Percentiles rank a stretch among this genome's conserved stretches.
Conservation (phyloP, 768 basidiomycete genomes). For the Dentipellis fragilis region DNA sequence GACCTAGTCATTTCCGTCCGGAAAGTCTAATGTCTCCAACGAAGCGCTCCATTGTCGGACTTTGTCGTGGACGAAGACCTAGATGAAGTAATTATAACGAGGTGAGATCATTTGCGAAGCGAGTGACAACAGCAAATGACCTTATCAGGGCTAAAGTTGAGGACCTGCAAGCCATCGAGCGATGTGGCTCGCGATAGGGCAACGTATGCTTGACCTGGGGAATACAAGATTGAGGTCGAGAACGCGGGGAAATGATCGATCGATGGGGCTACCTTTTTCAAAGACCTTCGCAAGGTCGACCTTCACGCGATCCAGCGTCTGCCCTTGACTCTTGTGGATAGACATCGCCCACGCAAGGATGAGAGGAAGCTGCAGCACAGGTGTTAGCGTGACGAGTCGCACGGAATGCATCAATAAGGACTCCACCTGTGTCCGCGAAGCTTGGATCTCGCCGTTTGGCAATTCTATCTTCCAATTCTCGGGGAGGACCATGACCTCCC, state of each 20-base stretch:
- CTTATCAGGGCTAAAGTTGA: conserved; percentile 68
- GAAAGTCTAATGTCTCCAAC: conserved; percentile 36
- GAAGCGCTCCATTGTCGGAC: conserved; percentile 67
- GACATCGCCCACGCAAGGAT: conserved; percentile 97
- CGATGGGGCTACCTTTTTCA: conserved; percentile 59
- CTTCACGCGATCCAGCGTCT: conserved; percentile 89
- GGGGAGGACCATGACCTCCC: conserved; percentile 48
- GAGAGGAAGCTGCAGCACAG: conserved; percentile 52
- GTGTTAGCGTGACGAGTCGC: background rate
- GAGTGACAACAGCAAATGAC: conserved; percentile 25
- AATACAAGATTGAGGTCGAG: background rate
- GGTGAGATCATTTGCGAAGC: background rate
- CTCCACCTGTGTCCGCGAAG: conserved; percentile 64
- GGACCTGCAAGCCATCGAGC: conserved; percentile 75
- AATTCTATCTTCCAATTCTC: conserved; percentile 84
- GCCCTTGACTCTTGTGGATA: conserved; percentile 97
- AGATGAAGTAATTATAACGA: background rate
- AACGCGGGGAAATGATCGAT: background rate
- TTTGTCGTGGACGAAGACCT: conserved; percentile 25
- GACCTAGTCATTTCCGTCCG: background rate
- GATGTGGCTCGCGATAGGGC: conserved; percentile 84
- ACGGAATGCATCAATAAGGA: background rate
- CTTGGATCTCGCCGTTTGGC: conserved; percentile 79
- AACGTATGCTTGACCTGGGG: conserved; percentile 79
- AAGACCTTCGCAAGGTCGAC: conserved; percentile 91